These are phyloP conservation scores for Dovyalis caffra DNA, from an alignment of 345 rosid genomes.

Conservation along the genomic window DNA sequence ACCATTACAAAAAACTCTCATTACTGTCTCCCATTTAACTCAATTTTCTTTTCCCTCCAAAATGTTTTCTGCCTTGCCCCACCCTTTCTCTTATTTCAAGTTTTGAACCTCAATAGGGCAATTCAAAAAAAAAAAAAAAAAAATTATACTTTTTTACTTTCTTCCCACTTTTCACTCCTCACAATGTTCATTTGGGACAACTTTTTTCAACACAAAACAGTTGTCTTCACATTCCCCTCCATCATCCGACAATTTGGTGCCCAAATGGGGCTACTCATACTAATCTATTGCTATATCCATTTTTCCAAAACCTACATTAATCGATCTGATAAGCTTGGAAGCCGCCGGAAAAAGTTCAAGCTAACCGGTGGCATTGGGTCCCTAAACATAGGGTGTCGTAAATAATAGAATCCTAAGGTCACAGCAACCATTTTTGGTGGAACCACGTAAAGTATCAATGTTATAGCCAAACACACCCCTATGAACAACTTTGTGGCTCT, in stretches of 20 bases:
- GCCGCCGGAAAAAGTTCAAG: slow-evolving; percentile 87
- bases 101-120: slow-evolving; percentile 20
- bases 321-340: slow-evolving; percentile 88
- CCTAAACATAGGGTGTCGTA: slow-evolving; percentile 95
- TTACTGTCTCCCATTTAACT: not conserved
- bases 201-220: slow-evolving; percentile 23
- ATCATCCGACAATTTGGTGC: not conserved
- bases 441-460: slow-evolving; percentile 60
- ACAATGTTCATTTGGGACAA: not conserved
- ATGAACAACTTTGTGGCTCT: slow-evolving; percentile 89
- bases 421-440: slow-evolving; percentile 98
- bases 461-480: slow-evolving; percentile 70
- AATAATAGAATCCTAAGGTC: slow-evolving; percentile 87
- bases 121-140: not conserved
- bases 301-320: slow-evolving; percentile 53
- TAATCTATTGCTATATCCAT: not conserved
- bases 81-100: slow-evolving; percentile 39
- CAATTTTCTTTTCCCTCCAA: not conserved
- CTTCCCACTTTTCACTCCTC: slow-evolving; percentile 17
- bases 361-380: slow-evolving; percentile 89
- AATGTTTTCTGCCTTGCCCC: not conserved
- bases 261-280: slow-evolving; percentile 16
- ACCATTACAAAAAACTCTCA: not conserved
- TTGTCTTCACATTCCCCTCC: slow-evolving; percentile 1
- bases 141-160: not conserved